A percentile compares a stretch with the other conserved stretches of the same genome.
phyloP scores from a whole-genome alignment of 345 rosid genomes.

The Populus simonii region DNA sequence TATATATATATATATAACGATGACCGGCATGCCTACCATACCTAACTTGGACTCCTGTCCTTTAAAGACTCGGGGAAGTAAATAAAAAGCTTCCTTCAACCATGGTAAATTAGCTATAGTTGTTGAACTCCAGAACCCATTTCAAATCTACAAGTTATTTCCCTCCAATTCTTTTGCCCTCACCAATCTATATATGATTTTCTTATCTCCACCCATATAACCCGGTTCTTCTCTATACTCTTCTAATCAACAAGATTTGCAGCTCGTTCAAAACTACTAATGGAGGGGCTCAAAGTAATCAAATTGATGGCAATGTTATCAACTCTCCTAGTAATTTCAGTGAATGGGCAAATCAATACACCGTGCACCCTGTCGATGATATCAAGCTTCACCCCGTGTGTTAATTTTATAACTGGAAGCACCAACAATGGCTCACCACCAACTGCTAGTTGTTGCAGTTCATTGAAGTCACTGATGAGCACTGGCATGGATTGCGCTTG shows the following conservation, averaged over 20 bases:
- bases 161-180: conserved; percentile 13
- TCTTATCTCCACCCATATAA: conserved; percentile 2
- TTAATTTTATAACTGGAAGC: conserved; percentile 79
- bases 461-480: conserved; percentile 50
- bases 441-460: conserved; percentile 55
- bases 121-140: conserved; percentile 45
- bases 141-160: conserved; percentile 29
- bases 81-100: conserved; percentile 8
- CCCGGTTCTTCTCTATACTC: background rate
- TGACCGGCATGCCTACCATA: conserved; percentile 22
- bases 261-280: background rate
- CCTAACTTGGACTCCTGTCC: conserved; percentile 15
- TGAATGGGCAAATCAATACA: conserved; percentile 61
- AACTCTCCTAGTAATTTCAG: conserved; percentile 27
- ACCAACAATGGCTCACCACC: conserved; percentile 53
- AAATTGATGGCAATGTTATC: conserved; percentile 21
- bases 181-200: conserved; percentile 17
- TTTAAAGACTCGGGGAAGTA: background rate
- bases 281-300: conserved; percentile 25
- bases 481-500: conserved; percentile 64
- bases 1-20: background rate
- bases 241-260: background rate
- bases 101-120: conserved; percentile 24
- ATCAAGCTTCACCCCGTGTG: conserved; percentile 75
- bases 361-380: conserved; percentile 80